These are phyloP conservation scores for Vitis labrusca DNA, from an alignment of 164 flowering plant genomes.

Conservation along the genomic window DNA sequence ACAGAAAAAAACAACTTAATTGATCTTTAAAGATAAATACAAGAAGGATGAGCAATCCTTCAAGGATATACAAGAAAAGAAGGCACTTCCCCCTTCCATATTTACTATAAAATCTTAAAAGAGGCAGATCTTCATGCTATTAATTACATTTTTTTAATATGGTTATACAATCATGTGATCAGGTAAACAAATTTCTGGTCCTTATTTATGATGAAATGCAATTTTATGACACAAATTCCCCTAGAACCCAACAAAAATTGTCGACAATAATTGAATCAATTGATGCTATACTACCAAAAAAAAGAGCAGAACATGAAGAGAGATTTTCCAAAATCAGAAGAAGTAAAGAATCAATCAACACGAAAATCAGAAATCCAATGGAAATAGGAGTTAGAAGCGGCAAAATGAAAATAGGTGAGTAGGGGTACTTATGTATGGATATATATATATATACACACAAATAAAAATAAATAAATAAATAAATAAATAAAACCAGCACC, in stretches of 20 bases:
- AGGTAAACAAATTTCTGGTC: too few species aligned
- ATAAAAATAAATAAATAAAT: background rate
- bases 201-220: too few species aligned
- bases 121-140: too few species aligned
- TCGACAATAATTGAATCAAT: background rate
- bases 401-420: background rate
- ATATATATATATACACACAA: background rate
- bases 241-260: background rate
- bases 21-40: too few species aligned
- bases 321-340: background rate
- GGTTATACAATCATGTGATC: too few species aligned
- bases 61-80: too few species aligned
- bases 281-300: background rate
- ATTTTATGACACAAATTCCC: background rate
- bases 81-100: too few species aligned
- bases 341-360: background rate
- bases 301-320: background rate
- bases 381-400: background rate
- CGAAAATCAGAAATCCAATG: background rate
- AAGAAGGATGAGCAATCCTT: too few species aligned
- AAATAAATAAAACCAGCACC: constrained; percentile 25
- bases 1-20: too few species aligned
- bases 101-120: too few species aligned
- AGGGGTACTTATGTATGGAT: background rate
- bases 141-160: too few species aligned